Base-by-base conservation (phyloP, 805 yeast genomes). In the Kazachstania bromeliacearum region DNA sequence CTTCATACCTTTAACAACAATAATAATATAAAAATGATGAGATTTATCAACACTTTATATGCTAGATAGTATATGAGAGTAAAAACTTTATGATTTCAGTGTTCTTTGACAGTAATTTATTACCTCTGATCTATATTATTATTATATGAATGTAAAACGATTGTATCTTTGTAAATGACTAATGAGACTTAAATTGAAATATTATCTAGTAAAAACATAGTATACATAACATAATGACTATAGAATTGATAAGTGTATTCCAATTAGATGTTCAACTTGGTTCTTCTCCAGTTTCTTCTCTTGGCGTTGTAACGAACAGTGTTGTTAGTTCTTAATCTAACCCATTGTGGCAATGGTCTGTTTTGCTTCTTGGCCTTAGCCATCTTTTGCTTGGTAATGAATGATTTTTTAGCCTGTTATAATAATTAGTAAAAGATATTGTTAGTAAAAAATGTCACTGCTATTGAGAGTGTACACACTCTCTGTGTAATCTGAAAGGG, bases 261-360 rank as follows among this genome's bases (percentile, higher is more conserved):
- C 26, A 12, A 14, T 84, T 88, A 89, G 79, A 89, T 70, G 79
- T 79, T 77, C 74, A 89, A 79, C 94, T 89, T 89, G 65, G 96
- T 89, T 83, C 97, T 85, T 84, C 96, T 89, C 98, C 98, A 89
- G 92, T 92, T 95, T 80, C 97, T 83, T 85, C 97, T 87, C 87
- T 92, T 92, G 68, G 95, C 94, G 76, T 89, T 89, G 83, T 85
- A 85, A 79, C 94, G 85, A 77, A 92, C 82, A 63, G 79, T 88
- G 94, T 85, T 89, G 72, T 74, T 79, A 68, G 97, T 85, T 83
- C 87, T 89, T 72, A 88, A 78, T 77, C 97, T 85, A 83, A 89
- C 75, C 96, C 96, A 89, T 75, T 88, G 96, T 64, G 98, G 98
- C 70, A 89, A 82, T 68, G 96, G 96, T 79, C 97, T 87, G 89